Base-by-base conservation (phyloP, 2,329 filamentous ascomycete species). In the Aureobasidium sp. region DNA sequence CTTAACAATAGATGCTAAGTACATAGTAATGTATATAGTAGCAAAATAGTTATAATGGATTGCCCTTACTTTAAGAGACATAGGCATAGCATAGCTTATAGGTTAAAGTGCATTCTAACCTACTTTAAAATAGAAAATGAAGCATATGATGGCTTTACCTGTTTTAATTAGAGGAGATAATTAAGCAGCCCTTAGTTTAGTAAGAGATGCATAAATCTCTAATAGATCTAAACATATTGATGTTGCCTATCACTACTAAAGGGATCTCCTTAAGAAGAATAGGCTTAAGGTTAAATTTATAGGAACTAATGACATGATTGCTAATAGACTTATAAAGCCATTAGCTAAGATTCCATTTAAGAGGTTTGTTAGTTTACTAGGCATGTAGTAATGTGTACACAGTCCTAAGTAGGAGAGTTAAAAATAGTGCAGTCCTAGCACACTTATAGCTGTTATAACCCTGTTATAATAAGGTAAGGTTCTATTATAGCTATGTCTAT, bases 231-330 rank as follows among this genome's bases (percentile, higher is more conserved):
- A 53, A 21, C 21, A 53, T 7, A 53, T 53, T 29, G 16, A 53
- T 41, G n/a, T 41, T 53, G n/a, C 15, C 16, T 53, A 53, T 15
- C 29, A 53, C 21, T 53, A 53, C 39, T 6, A 41, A 27, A 54
- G 50, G 16, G 37, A 54, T 34, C 7, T 54, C 1, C 9, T 41
- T 27, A 13, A 15, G 5, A 39, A 21, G 11, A 39, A 54, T 16
- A 54, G 50, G n/a, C 39, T 54, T 41, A 41, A 54, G 29, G n/a
- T 54, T 7, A 5, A 54, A 27, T 54, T 54, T 54, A 54, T 54
- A 39, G 37, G 13, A 29, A 54, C 30, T 41, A 54, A 9, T 5
- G 34, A 54, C 9, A 54, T 54, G 16, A 27, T 41, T 54, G 16
- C 16, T 27, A 15, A 54, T 54, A 10, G 50, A 6, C 39, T 54